Percentiles rank a stretch among this genome's conserved stretches.
Conservation (phyloP, 129 eudicot genomes). For the Smallanthus sonchifolius region DNA sequence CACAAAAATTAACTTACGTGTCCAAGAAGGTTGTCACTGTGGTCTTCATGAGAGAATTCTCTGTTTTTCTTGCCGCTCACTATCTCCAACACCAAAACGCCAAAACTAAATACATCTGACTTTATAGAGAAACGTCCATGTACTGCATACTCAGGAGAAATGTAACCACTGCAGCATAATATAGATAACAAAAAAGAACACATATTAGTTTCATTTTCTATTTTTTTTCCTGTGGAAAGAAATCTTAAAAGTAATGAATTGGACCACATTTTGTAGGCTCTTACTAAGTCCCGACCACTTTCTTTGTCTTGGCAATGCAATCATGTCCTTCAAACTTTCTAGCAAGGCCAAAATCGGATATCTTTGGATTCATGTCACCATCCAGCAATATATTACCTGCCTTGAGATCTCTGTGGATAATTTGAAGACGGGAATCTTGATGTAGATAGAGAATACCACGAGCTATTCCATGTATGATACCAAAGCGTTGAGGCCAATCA, state of each 20-base stretch:
- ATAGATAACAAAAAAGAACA: not conserved
- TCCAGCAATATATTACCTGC: no score
- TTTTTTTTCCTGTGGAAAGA: no score
- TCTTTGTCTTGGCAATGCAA: slow-evolving; percentile 17
- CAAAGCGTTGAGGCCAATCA: not conserved
- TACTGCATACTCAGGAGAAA: slow-evolving; percentile 45
- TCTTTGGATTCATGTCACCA: slow-evolving; percentile 6
- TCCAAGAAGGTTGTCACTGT: slow-evolving; percentile 43
- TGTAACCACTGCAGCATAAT: slow-evolving; percentile 33
- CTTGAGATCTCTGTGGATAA: no score
- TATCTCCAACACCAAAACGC: slow-evolving; percentile 35
- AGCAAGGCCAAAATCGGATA: slow-evolving; percentile 29
- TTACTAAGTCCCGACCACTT: slow-evolving; percentile 29
- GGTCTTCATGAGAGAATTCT: slow-evolving; percentile 41
- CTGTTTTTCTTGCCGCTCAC: slow-evolving; percentile 22
- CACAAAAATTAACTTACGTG: slow-evolving; percentile 28
- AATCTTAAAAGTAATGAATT: not conserved
- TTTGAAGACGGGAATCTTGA: not conserved
- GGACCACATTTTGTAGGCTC: not conserved
- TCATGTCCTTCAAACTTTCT: slow-evolving; percentile 24
- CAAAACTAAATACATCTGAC: slow-evolving; percentile 44
- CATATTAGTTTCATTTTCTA: not conserved
- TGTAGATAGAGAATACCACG: slow-evolving; percentile 24
- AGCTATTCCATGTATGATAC: slow-evolving; percentile 17
- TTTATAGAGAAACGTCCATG: slow-evolving; percentile 40